Conservation (phyloP, 129 eudicot genomes). For the Chrysanthemum seticuspe region DNA sequence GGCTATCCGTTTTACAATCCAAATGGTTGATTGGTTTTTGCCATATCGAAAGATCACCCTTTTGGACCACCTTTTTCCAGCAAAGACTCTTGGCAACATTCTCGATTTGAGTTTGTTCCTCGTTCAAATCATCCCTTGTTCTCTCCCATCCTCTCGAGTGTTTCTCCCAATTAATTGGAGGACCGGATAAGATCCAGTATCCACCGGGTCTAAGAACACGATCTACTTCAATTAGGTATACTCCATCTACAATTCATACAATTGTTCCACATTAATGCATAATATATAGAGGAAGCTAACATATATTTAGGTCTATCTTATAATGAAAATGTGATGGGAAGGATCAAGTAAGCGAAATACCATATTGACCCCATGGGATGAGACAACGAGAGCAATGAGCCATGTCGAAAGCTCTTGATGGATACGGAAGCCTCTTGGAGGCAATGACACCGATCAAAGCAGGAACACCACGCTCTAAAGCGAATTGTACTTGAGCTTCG, state of each 20-base stretch:
- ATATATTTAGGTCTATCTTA: neutral
- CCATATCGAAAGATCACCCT: slow-evolving; percentile 82
- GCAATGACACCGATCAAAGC: slow-evolving; percentile 89
- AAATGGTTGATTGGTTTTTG: slow-evolving; percentile 82
- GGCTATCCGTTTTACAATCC: slow-evolving; percentile 52
- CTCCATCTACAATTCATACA: slow-evolving; percentile 49
- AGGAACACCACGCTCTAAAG: slow-evolving; percentile 94
- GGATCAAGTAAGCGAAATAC: slow-evolving; percentile 31
- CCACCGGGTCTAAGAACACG: slow-evolving; percentile 93
- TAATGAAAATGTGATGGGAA: neutral
- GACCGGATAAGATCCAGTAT: slow-evolving; percentile 94
- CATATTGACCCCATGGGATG: slow-evolving; percentile 92
- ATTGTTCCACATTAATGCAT: neutral
- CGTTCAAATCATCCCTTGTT: slow-evolving; percentile 66
- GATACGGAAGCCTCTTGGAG: slow-evolving; percentile 88
- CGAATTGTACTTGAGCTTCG: slow-evolving; percentile 92
- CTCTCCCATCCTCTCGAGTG: slow-evolving; percentile 92
- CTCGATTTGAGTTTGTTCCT: slow-evolving; percentile 78
- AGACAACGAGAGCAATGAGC: slow-evolving; percentile 99
- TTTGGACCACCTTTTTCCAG: slow-evolving; percentile 80
- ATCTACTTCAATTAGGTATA: slow-evolving; percentile 85
- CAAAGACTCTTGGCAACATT: slow-evolving; percentile 78
- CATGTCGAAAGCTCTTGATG: slow-evolving; percentile 92
- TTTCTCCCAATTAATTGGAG: slow-evolving; percentile 73
- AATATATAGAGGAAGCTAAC: neutral